Evolutionary conservation across 306 rosid species (phyloP).

Genomic region (Carpinus viminea): DNA sequence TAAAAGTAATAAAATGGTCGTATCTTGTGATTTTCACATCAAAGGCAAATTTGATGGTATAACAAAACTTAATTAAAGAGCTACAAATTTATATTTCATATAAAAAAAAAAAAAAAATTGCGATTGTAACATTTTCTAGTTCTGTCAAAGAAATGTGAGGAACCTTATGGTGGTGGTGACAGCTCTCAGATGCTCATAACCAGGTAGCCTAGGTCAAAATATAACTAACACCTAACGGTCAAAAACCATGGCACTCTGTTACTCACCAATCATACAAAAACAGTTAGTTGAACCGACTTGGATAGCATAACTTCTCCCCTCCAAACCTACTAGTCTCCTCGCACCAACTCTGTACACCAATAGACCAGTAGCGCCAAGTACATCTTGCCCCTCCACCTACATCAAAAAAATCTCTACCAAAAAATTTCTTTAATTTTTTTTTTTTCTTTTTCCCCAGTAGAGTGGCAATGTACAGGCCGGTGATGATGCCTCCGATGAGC

Average conservation of each 20-base stretch:
- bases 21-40: too few relatives aligned
- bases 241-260: constrained; percentile 29
- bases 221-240: constrained; percentile 40
- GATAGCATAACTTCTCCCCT: neutral
- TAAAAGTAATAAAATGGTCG: too few relatives aligned
- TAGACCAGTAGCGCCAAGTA: neutral
- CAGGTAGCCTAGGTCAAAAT: neutral
- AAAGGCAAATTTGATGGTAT: too few relatives aligned
- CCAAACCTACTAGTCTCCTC: constrained; percentile 42
- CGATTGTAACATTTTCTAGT: too few relatives aligned
- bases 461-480: constrained; percentile 32
- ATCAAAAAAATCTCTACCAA: neutral
- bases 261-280: constrained; percentile 30
- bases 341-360: neutral
- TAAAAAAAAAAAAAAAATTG: too few relatives aligned
- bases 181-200: neutral
- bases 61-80: too few relatives aligned
- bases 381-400: neutral
- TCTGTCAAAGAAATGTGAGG: neutral
- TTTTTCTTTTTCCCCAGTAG: neutral
- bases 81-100: too few relatives aligned
- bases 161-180: neutral
- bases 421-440: neutral
- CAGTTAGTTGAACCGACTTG: constrained; percentile 32
- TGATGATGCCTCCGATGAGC: constrained; percentile 8